Evolutionary conservation across 495 filamentous ascomycete species (phyloP), one percentile per base, ranked within the genome.

Genomic region (Poronia punctata): DNA sequence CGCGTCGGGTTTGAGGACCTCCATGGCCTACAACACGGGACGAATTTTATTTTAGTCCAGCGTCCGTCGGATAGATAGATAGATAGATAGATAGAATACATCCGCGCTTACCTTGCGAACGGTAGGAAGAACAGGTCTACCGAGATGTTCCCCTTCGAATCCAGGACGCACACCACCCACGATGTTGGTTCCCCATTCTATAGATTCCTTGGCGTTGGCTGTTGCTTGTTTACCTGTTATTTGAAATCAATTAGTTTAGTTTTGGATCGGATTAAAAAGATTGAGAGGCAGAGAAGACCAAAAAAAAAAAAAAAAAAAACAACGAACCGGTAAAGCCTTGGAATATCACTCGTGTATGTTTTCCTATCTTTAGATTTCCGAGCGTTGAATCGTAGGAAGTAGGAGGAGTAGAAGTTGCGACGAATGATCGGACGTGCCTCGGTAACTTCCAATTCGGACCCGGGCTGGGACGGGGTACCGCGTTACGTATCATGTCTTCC

Each of bases 171-270:
- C 84, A 25, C 88, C 88, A 10, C 88, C 88, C 0, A 94, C 83
- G 38, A 95, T 86, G 17, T 84, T 83, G 24, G 88, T 94, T 3
- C 88, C 88, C 75, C 83, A 95, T 52, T 76, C 79, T 35, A 94
- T 57, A 8, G 84, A 88, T 46, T 93, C 83, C 52, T 79, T 76
- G 10, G 84, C 88, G 62, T 94, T 89, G 37, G 78, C 76, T 5
- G 88, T 94, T 6, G 88, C 86, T 66, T 82, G 46, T 51, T 22
- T 24, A 57, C 60, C 45, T 62, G 49, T 46, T 52, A n/a, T n/a
- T 5, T 22, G 5, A n/a, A 14, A 10, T 26, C 10, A 12, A 29
- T 45, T 28, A 45, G 20, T 21, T 10, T 15, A 3, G 21, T 0
- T 27, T 11, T 35, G 26, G 15, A 26, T 32, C 7, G 5, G 7